Evolutionary conservation across 2,329 filamentous ascomycete genomes (phyloP).

Genomic region (Pochonia chlamydosporia): DNA sequence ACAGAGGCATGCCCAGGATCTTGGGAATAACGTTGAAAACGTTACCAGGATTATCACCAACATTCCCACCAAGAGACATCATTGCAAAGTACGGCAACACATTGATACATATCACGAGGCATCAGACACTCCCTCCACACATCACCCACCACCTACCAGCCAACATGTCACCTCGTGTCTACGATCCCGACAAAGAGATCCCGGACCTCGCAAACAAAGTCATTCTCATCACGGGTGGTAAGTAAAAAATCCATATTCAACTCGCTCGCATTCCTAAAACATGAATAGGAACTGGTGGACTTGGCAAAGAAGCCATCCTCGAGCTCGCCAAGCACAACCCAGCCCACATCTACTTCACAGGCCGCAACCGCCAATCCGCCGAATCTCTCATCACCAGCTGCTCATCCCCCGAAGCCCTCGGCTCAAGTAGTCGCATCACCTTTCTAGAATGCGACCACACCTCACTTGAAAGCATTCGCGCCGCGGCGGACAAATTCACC

Average conservation of each 20-base stretch:
- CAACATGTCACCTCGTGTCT: no score
- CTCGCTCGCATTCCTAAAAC: no score
- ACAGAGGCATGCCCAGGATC: no score
- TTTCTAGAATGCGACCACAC: slow-evolving; percentile 42
- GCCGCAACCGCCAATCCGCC: slow-evolving; percentile 38
- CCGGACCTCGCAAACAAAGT: slow-evolving; percentile 40
- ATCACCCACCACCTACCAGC: no score
- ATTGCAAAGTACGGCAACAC: no score
- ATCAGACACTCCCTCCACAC: no score
- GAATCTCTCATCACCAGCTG: slow-evolving; percentile 35
- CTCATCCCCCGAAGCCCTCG: slow-evolving; percentile 22
- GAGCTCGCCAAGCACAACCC: slow-evolving; percentile 36
- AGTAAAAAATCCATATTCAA: no score
- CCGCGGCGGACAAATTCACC: slow-evolving; percentile 20
- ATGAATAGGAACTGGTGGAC: slow-evolving; percentile 32
- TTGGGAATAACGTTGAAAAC: no score
- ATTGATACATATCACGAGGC: no score
- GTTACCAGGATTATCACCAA: no score
- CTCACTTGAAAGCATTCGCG: slow-evolving; percentile 41
- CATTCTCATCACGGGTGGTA: slow-evolving; percentile 33
- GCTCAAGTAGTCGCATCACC: slow-evolving; percentile 13
- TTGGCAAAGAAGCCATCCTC: slow-evolving; percentile 20
- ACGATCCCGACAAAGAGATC: slow-evolving; percentile 36
- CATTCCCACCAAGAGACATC: no score
- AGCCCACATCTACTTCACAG: slow-evolving; percentile 48